Evolutionary conservation across 164 flowering plant genomes (phyloP).

Genomic region (Sextonia rubra): DNA sequence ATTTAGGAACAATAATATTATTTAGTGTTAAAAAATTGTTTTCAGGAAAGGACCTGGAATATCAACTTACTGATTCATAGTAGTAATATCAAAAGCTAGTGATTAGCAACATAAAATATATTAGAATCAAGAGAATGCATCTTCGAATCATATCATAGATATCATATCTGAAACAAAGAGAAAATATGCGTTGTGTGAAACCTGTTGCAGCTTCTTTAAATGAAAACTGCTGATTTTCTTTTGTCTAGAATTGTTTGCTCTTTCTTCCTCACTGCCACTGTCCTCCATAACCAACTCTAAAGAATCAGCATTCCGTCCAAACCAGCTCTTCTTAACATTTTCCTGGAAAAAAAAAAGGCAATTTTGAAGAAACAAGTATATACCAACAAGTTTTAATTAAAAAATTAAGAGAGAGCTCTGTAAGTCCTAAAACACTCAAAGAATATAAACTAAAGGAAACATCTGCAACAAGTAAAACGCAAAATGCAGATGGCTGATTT

Average conservation of each 20-base stretch:
- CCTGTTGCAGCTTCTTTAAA: conserved; percentile 71
- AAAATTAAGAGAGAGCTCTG: not conserved
- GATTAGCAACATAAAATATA: not conserved
- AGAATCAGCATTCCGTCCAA: conserved; percentile 74
- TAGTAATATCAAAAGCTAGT: not conserved
- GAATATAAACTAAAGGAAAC: not conserved
- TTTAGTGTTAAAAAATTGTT: not conserved
- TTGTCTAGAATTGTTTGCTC: conserved; percentile 48
- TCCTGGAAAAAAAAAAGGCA: conserved; percentile 37
- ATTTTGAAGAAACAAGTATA: no score
- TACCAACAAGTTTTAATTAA: no score
- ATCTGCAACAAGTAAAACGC: no score
- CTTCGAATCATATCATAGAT: no score
- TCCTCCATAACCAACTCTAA: conserved; percentile 66
- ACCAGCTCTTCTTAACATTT: conserved; percentile 75
- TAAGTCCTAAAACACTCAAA: not conserved
- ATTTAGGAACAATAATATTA: not conserved
- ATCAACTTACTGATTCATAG: not conserved
- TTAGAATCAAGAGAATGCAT: not conserved
- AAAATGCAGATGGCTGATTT: no score
- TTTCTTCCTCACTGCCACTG: conserved; percentile 84
- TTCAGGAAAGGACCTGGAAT: not conserved
- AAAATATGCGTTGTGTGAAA: conserved; percentile 16
- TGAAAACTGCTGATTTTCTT: conserved; percentile 50
- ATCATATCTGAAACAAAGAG: not conserved